Evolutionary conservation across 1,139 yeast species (phyloP), one percentile per base, ranked within the genome.

Genomic region (Taphrina pruni): DNA sequence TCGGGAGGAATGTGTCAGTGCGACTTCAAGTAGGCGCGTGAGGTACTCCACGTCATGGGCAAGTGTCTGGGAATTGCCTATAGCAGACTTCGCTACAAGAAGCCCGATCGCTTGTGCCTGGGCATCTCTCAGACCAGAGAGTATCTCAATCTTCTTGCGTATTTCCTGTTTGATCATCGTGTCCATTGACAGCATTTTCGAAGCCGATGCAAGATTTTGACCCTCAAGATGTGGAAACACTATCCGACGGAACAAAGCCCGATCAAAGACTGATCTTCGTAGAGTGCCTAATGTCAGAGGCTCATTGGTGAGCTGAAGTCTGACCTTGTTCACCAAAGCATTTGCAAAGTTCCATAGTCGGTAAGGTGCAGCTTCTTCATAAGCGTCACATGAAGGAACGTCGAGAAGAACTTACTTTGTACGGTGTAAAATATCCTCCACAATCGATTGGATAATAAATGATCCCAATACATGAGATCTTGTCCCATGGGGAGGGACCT

Each of bases 391-490:
- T n/a, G 58, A 14, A 54, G 9, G 45, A 20, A 14, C 11, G 6
- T 58, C 6, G 62, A 9, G 14, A 38, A 4, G 12, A n/a, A 20
- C 70, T 36, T 69, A 71, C 73, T 73, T 67, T 76, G 79, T 14
- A 76, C 52, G 1, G 75, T 72, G 69, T 76, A 74, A 32, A 74
- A 48, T n/a, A 72, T 68, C 64, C 76, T 67, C 20, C 78, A 73
- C 11, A 69, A 39, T 12, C 74, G 72, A 32, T 72, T 72, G 4
- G 73, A 73, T 17, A 76, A 66, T 7, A 78, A 75, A 11, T 73
- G 72, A 60, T 78, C 77, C 80, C 81, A 78, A 71, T 78, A 78
- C 56, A 73, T 70, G 41, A 78, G 70, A 64, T 78, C 78, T 35
- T 73, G 73, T 2, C 78, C 71, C 4, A 78, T 71, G 1, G 80